Evolutionary conservation across 1,284 basidiomycete genomes (phyloP).

Genomic region (Testicularia cyperi): DNA sequence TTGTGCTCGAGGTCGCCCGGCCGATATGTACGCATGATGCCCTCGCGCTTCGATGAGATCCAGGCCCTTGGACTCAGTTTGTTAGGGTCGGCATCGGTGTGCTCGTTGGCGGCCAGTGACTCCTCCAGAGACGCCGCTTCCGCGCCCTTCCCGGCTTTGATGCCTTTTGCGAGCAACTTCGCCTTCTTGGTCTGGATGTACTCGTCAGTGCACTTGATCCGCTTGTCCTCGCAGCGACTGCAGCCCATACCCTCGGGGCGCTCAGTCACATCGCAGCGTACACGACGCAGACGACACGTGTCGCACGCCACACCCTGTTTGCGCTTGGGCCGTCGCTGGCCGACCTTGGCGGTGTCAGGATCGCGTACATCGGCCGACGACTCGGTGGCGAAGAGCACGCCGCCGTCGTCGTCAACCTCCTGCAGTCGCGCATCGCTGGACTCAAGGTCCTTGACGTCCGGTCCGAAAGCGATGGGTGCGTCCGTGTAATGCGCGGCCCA

Average conservation of each 20-base stretch:
- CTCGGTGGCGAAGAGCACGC: slow-evolving; percentile 3
- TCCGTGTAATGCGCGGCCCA: slow-evolving; percentile 54
- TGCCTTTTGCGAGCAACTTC: slow-evolving; percentile 20
- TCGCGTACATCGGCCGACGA: slow-evolving; percentile 2
- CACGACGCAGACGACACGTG: slow-evolving; percentile 53
- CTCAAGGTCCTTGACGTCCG: slow-evolving; percentile 26
- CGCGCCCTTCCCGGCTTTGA: slow-evolving; percentile 10
- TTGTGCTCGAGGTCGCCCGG: slow-evolving; percentile 34
- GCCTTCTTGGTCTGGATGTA: slow-evolving; percentile 55
- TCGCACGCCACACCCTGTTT: slow-evolving; percentile 59
- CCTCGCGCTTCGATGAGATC: slow-evolving; percentile 17
- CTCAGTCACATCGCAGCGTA: slow-evolving; percentile 55
- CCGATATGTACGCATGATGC: slow-evolving; percentile 19
- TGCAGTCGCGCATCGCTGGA: slow-evolving; percentile 8
- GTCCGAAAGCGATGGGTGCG: slow-evolving; percentile 47
- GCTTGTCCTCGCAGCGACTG: slow-evolving; percentile 56
- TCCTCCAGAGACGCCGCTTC: slow-evolving; percentile 4
- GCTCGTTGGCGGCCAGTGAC: not conserved
- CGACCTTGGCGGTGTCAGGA: slow-evolving; percentile 8
- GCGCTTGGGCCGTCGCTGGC: slow-evolving; percentile 45
- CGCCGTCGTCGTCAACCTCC: slow-evolving; percentile 24
- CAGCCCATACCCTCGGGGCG: slow-evolving; percentile 52
- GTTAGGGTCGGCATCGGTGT: not conserved
- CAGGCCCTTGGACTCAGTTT: slow-evolving; percentile 26
- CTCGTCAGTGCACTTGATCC: slow-evolving; percentile 54